Evolutionary conservation across 768 basidiomycete species (phyloP), one percentile per base, ranked within the genome.

Genomic region (Lanmaoa pseudosensibilis): DNA sequence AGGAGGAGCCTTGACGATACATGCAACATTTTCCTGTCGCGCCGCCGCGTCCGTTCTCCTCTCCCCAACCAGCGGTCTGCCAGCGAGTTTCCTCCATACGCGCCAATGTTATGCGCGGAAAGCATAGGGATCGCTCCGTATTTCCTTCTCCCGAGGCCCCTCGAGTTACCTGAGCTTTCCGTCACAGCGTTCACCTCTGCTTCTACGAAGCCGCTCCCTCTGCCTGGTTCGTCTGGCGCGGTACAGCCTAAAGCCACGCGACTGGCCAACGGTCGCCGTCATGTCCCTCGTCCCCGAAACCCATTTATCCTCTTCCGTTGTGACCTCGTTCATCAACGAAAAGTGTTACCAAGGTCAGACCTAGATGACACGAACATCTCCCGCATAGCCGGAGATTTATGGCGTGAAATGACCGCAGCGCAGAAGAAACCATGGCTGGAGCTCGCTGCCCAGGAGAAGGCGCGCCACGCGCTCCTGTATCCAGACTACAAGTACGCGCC

Each of bases 281-380:
- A 89, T 65, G 80, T 90, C 38, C 85, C 86, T 18, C 83, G 90
- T 27, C 88, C 88, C 0, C 76, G 85, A 16, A 91, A 91, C 69
- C 85, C 88, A 0, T 92, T 92, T 72, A 90, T 92, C 60, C 80
- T 91, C 58, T 92, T 89, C 67, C 80, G 90, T 40, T 87, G 83
- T 66, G 83, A 90, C 66, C 84, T 88, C 51, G 83, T 87, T 16
- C 78, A 82, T 49, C 83, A 87, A 58, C 78, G 83, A 51, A 78
- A 82, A 57, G 75, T 82, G 46, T 82, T 85, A 0, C 67, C 74
- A 11, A 70, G 74, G 40, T 79, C 83, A 3, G 84, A 88, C 67
- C 77, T 77, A 16, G 81, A 89, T 61, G 86, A 90, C 65, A 80
- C 83, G 55, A 86, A 88, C 61, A 80, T 90, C 51, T 84, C 82